Evolutionary conservation across 2,329 filamentous ascomycete species (phyloP).

Genomic region (Botryotinia globosa): DNA sequence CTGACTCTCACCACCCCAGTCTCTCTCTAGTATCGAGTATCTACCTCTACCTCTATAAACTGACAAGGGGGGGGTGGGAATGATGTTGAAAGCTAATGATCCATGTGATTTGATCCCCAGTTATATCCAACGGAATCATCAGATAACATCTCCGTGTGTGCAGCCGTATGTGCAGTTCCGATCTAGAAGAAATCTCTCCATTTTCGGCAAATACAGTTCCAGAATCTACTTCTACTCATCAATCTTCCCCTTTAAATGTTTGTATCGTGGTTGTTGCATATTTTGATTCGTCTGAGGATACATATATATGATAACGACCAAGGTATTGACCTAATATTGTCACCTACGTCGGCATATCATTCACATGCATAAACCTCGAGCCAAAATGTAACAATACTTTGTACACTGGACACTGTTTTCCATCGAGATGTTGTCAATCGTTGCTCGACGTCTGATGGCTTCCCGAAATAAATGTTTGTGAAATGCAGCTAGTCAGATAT

Average conservation of each 20-base stretch:
- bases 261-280: not conserved
- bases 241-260: not conserved
- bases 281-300: not conserved
- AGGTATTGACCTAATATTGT: not conserved
- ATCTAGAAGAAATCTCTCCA: constrained; percentile 1
- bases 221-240: not conserved
- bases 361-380: not conserved
- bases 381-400: not conserved
- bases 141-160: not conserved
- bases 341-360: not conserved
- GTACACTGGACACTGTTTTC: not conserved
- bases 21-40: too few relatives aligned
- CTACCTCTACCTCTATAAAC: too few relatives aligned
- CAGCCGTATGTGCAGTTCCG: not conserved
- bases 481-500: constrained; percentile 16
- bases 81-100: not conserved
- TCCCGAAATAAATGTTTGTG: constrained; percentile 18
- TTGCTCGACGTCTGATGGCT: constrained; percentile 15
- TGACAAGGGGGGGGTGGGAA: not conserved
- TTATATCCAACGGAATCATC: constrained; percentile 7
- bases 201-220: not conserved
- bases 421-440: constrained; percentile 4
- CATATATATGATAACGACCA: not conserved
- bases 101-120: constrained; percentile 7
- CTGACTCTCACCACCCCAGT: not conserved